Base-by-base conservation (phyloP, 2,329 filamentous ascomycete genomes). In the Calonectria crousiana region DNA sequence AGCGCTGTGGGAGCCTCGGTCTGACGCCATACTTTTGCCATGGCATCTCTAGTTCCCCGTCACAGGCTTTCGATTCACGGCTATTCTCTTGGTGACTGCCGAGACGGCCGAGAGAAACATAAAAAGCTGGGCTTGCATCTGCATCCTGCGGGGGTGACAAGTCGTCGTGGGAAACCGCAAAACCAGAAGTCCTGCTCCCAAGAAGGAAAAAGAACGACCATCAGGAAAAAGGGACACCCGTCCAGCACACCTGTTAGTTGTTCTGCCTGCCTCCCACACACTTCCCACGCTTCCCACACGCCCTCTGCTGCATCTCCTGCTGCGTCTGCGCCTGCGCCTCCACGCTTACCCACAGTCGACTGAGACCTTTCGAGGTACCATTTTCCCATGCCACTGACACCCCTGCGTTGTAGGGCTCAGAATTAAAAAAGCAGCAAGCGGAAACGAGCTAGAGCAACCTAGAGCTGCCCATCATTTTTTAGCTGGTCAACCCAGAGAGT, bases 401-500 rank as follows among this genome's bases (percentile, higher is more conserved):
- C 65, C 66, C 66, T 36, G 52, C 20, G 62, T 32, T 64, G 65
- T 65, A 76, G 69, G 62, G 64, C 41, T 51, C 56, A 65, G 44
- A 70, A 71, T 41, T 58, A 71, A 65, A 52, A 32, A 69, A 58
- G 73, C 58, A 38, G 58, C 62, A 52, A 58, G 58, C 64, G 65
- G 53, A 75, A 72, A 71, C 71, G 72, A 72, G 66, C 34, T 52
- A 70, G 53, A 70, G 71, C 66, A 73, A 69, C 66, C 71, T 65
- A 69, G 56, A 73, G 53, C 67, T 69, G 58, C 20, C 30, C 66
- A 66, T 66, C 65, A 65, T 67, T 52, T 67, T 67, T 67, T 62
- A 75, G 75, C 28, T 51, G 58, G 47, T 26, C 56, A 30, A 41
- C 58, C 41, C 60, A 38, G 20, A 72, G 62, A 56, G 30, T 71